These are phyloP conservation scores for Plenodomus lindquistii DNA, from an alignment of 2,329 filamentous ascomycete genomes.

Conservation along the genomic window DNA sequence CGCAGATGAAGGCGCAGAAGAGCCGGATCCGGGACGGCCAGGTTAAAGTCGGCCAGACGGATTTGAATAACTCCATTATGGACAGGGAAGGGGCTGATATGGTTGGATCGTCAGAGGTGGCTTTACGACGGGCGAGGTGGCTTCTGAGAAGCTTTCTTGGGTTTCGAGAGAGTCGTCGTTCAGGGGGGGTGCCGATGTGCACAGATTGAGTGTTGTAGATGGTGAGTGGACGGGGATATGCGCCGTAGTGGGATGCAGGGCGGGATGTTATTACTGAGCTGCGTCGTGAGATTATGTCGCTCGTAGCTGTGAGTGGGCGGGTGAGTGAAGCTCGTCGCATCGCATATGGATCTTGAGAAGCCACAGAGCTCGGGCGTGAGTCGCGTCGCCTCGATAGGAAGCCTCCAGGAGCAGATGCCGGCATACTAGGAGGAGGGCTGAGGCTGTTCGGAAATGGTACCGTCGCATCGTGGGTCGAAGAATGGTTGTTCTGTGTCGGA, in stretches of 20 bases:
- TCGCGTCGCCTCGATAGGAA: neutral
- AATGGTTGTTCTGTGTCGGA: neutral
- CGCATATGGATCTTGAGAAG: slow-evolving; percentile 2
- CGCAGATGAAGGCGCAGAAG: slow-evolving; percentile 62
- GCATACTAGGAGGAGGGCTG: slow-evolving; percentile 1
- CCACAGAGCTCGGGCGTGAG: slow-evolving; percentile 6
- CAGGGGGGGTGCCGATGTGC: neutral
- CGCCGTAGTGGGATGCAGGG: slow-evolving; percentile 1
- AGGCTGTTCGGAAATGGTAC: neutral
- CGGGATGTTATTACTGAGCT: slow-evolving; percentile 9
- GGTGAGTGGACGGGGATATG: slow-evolving; percentile 9
- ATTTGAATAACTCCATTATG: slow-evolving; percentile 63
- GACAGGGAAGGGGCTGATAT: slow-evolving; percentile 12
- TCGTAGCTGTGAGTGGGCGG: slow-evolving; percentile 2
- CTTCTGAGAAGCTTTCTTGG: slow-evolving; percentile 3
- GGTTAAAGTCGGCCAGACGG: slow-evolving; percentile 70
- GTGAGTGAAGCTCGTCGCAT: neutral
- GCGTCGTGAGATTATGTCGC: slow-evolving; percentile 7
- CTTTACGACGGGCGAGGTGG: neutral
- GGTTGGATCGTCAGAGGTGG: neutral
- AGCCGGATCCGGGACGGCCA: slow-evolving; percentile 58
- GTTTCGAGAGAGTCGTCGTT: slow-evolving; percentile 3
- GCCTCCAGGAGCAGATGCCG: slow-evolving; percentile 1
- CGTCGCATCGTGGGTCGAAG: neutral
- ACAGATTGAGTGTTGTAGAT: neutral